Base-by-base conservation (phyloP, 148 eudicot species). In the Chenopodium suecicum region DNA sequence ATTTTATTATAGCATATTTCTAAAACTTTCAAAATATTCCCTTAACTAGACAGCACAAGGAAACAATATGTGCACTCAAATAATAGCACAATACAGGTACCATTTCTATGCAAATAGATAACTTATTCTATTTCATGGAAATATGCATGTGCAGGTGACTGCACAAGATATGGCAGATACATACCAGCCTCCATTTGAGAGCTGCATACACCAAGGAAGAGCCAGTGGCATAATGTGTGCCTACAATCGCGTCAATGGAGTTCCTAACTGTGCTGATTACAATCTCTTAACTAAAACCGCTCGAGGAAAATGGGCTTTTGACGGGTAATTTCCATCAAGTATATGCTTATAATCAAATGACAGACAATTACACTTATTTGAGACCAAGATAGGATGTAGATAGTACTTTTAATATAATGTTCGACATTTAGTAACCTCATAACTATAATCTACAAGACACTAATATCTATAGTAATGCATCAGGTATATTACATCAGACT, bases 181-280 rank as follows among this genome's bases (percentile, higher is more conserved):
- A 29, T 93, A 88, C 83, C 96, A 93, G 78, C 98, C 98, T 48
- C 98, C 98, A 67, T 95, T 95, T 82, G 85, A 86, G 76, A 89
- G 87, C 46, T 95, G 98, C 74, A 85, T 95, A 48, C 79, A 88
- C 82, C 80, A 95, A 86, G 98, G 89, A 22, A 80, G 74, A 86
- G 98, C 98, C 50, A 95, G 98, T 83, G 94, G 98, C n/a, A 91
- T 95, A 52, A 95, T 95, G 98, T 95, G 98, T 75, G 97, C 98
- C 44, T 95, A 95, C 48, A 95, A 95, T 48, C 91, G 88, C 0
- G 89, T 95, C 41, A 95, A 95, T 78, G 98, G 98, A 7, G 89
- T 95, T 77, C 98, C 98, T 64, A 89, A 82, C 74, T 95, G 98
- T 78, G 98, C 97, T 73, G 90, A 95, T 84, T 84, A 86, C 79